These are phyloP conservation scores for Ehretia macrophylla DNA, from an alignment of 257 asterid genomes.

Conservation along the genomic window DNA sequence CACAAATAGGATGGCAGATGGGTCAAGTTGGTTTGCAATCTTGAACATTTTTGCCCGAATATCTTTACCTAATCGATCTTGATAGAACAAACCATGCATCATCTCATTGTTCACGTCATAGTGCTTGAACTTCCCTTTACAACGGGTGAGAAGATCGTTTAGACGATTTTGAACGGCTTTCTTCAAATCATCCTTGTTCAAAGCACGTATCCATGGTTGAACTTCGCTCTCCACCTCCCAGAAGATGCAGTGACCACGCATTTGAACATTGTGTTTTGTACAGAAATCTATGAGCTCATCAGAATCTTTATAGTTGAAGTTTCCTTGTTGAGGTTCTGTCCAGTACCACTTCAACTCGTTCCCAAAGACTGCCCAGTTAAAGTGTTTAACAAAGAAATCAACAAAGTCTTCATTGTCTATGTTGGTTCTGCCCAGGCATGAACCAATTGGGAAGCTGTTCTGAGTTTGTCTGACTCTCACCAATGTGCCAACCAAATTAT, in stretches of 20 bases:
- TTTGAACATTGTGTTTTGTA: slow-evolving; percentile 44
- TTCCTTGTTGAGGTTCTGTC: slow-evolving; percentile 82
- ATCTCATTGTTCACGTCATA: slow-evolving; percentile 90
- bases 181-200: slow-evolving; percentile 44
- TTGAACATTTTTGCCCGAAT: slow-evolving; percentile 70
- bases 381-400: slow-evolving; percentile 64
- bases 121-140: slow-evolving; percentile 76
- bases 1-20: slow-evolving; percentile 57
- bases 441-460: slow-evolving; percentile 77
- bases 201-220: slow-evolving; percentile 62
- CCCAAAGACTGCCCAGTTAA: slow-evolving; percentile 86
- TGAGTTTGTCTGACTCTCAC: slow-evolving; percentile 63
- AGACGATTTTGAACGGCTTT: slow-evolving; percentile 71
- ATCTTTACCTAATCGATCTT: slow-evolving; percentile 66
- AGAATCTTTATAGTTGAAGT: slow-evolving; percentile 74
- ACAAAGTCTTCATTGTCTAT: slow-evolving; percentile 75
- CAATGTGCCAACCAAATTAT: slow-evolving; percentile 36
- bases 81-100: slow-evolving; percentile 86
- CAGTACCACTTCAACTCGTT: slow-evolving; percentile 92
- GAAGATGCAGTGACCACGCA: slow-evolving; percentile 90
- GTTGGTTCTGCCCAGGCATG: slow-evolving; percentile 55
- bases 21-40: slow-evolving; percentile 64
- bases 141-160: slow-evolving; percentile 60
- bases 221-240: slow-evolving; percentile 78
- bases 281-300: slow-evolving; percentile 63